Base-by-base conservation (phyloP, 805 yeast genomes). In the Yarrowia sp. region DNA sequence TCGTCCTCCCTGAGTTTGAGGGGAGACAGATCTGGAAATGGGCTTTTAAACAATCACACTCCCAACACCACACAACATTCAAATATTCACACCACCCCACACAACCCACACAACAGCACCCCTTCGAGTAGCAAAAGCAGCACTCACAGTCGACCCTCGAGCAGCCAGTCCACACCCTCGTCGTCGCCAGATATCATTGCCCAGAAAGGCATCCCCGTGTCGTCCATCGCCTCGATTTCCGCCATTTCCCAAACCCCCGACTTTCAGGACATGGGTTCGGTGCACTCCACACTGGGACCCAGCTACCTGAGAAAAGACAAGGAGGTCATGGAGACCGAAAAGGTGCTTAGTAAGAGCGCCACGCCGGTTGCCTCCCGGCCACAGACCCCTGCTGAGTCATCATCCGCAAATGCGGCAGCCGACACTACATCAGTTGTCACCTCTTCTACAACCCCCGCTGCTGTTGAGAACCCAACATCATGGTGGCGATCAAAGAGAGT, bases 401-500 rank as follows among this genome's bases (percentile, higher is more conserved):
- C 30, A 2, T 24, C 43, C 6, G 13, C 19, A 13, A 30, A 17
- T 14, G 19, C 7, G 7, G 33, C 33, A 36, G 34, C 60, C 6
- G 56, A 50, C 15, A 4, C 30, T 7, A 24, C 30, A 24, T 4
- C 30, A 5, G 7, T 24, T 24, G 30, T 24, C 30, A 24, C 30
- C 30, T 24, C 30, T 5, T 24, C 30, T 24, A 5, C 30, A 5
- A 24, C 30, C 3, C 3, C 30, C 30, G 7, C 30, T 13, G 19
- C 20, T 52, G 58, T 52, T 38, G 58, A 52, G 43, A 38, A 38
- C 63, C 49, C 64, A 58, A 43, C 64, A 34, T 58, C 64, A 19
- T 58, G 64, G 64, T 58, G 64, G 64, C 64, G 64, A 24, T 39
- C 61, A 43, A 58, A 58, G 20, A 58, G 19, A 20, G 64, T 58